Conservation (phyloP, 2,329 filamentous ascomycete species). For the Pyrenophora tritici-repentis region DNA sequence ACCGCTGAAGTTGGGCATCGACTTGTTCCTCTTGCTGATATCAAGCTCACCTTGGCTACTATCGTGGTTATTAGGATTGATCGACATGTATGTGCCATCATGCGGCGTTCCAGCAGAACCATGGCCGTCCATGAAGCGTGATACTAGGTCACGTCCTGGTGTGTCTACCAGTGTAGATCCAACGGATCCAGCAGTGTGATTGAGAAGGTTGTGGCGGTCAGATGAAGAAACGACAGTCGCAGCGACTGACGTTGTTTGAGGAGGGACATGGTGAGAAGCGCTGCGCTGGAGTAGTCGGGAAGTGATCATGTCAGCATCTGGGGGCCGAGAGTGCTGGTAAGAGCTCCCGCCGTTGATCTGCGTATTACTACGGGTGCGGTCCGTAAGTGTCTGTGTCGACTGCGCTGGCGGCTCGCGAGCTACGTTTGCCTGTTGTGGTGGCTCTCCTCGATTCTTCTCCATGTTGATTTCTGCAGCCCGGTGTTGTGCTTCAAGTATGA, state of each 20-base stretch:
- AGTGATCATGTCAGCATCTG: conserved; percentile 69
- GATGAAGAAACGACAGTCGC: conserved; percentile 56
- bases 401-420: conserved; percentile 15
- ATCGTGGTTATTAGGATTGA: conserved; percentile 30
- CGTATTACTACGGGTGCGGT: conserved; percentile 32
- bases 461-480: conserved; percentile 31
- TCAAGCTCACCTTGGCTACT: conserved; percentile 30
- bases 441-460: conserved; percentile 28
- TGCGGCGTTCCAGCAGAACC: conserved; percentile 49
- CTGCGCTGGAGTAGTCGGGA: conserved; percentile 69
- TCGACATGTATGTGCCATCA: conserved; percentile 46
- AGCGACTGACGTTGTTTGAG: conserved; percentile 67
- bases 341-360: conserved; percentile 40
- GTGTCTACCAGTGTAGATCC: conserved; percentile 49
- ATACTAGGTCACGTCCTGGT: conserved; percentile 50
- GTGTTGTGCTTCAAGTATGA: conserved; percentile 43
- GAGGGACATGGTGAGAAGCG: conserved; percentile 65
- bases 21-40: conserved; percentile 45
- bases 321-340: conserved; percentile 43
- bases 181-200: conserved; percentile 45
- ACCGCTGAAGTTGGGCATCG: conserved; percentile 44
- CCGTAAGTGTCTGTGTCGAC: conserved; percentile 27
- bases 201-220: conserved; percentile 42
- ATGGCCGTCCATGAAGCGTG: conserved; percentile 52
- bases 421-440: conserved; percentile 15